Evolutionary conservation across 2,329 filamentous ascomycete genomes (phyloP), one percentile per base, ranked within the genome.

Genomic region (Nakataea oryzae): DNA sequence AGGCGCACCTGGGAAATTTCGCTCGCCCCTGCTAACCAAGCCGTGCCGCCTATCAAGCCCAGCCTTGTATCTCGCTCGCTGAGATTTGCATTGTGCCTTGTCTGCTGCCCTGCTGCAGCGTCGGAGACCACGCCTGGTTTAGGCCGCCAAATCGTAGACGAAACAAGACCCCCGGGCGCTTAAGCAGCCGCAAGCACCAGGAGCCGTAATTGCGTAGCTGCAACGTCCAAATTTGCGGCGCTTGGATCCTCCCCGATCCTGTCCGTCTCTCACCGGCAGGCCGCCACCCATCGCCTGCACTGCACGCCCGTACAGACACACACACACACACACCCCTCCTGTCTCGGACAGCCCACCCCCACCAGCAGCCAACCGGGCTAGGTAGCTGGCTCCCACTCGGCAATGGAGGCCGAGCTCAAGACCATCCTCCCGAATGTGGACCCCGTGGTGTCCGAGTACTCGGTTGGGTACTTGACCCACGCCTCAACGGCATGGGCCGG

Each of bases 391-490:
- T 29, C 54, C 54, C 8, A 50, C 21, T 9, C 8, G 34, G 30
- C 17, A 24, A 96, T 96, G 92, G 92, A 96, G 75, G 82, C 89
- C 70, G 90, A 96, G 78, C 91, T 96, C 73, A 89, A 88, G 78
- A 81, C 88, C 65, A 85, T 91, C 68, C 85, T 96, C 68, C 92
- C 92, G 65, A 88, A 89, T 71, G 90, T 97, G 68, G 93, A 97
- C 76, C 90, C 89, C 63, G 83, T 96, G 65, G 81, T 97, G 67
- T 93, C 91, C 59, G 90, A 96, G 76, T 97, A 96, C 76, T 95
- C 92, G 56, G 90, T 91, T 67, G 95, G 95, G 63, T 99, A 97
- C 73, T 82, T 99, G 69, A 92, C 87, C 70, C 93, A 99, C 81
- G 95, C 95, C 59, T 95, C 93, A 58, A 93, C 88, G 67, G 81